A percentile compares a stretch with the other conserved stretches of the same genome.
Conservation (phyloP, 495 filamentous ascomycete genomes). For the Penicillium angulare region DNA sequence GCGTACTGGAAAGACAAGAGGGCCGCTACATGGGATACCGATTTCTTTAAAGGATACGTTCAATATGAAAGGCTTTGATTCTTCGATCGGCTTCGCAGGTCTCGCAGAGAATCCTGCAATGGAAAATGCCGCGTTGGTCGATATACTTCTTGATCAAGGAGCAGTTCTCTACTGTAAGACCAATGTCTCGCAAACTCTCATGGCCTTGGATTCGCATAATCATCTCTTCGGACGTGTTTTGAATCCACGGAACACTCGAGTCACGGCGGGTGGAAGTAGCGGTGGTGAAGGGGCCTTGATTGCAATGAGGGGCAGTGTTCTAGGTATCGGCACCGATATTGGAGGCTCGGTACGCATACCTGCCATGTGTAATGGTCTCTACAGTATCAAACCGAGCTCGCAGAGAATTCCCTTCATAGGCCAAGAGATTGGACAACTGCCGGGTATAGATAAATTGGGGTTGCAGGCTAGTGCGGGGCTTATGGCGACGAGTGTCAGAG, state of each 20-base stretch:
- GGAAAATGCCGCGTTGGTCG: constrained; percentile 16
- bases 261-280: constrained; percentile 54
- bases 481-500: not conserved
- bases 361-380: not conserved
- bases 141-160: constrained; percentile 22
- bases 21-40: constrained; percentile 63
- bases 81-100: constrained; percentile 24
- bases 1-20: constrained; percentile 36
- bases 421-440: not conserved
- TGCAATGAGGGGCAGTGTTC: constrained; percentile 11
- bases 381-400: not conserved
- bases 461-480: no score
- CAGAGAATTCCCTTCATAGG: not conserved
- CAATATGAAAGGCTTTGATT: constrained; percentile 44
- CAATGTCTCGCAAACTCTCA: constrained; percentile 24
- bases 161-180: constrained; percentile 43
- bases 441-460: no score
- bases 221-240: constrained; percentile 57
- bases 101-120: constrained; percentile 6
- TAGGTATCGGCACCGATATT: not conserved
- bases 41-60: constrained; percentile 63
- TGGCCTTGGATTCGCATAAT: constrained; percentile 57
- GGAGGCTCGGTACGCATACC: not conserved
- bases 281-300: constrained; percentile 57
- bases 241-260: constrained; percentile 51